Percentiles rank a stretch among this genome's conserved stretches.
Conservation (phyloP, 257 asterid genomes). For the Forsythia suspensa region DNA sequence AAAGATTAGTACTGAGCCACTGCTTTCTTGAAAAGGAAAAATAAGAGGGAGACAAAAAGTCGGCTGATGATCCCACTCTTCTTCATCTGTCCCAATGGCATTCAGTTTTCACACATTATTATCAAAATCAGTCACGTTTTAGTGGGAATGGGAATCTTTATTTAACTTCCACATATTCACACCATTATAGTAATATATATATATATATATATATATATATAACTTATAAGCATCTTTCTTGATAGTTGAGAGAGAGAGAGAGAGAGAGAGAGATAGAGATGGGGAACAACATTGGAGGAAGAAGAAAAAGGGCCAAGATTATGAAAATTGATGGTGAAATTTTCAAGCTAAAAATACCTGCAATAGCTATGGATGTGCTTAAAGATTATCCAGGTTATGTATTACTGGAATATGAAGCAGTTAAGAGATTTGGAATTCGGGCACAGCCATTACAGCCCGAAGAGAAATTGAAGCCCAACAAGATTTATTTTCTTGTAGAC, state of each 20-base stretch:
- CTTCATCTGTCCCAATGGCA: background rate
- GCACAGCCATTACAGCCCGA: conserved; percentile 51
- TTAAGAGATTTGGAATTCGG: conserved; percentile 56
- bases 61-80: conserved; percentile 13
- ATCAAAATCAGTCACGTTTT: conserved; percentile 10
- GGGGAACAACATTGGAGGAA: conserved; percentile 58
- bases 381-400: conserved; percentile 59
- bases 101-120: conserved; percentile 22
- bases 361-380: conserved; percentile 50
- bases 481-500: conserved; percentile 63
- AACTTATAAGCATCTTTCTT: background rate
- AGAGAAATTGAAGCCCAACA: conserved; percentile 51
- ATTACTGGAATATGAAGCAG: conserved; percentile 48
- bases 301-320: conserved; percentile 47
- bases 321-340: conserved; percentile 62
- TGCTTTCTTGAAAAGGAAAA: background rate
- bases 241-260: background rate
- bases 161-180: conserved; percentile 29
- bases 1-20: conserved; percentile 12
- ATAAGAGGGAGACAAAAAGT: conserved; percentile 14
- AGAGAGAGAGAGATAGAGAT: conserved; percentile 18
- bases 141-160: conserved; percentile 24
- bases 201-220: background rate
- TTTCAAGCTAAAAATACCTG: conserved; percentile 56
- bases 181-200: conserved; percentile 14